Base-by-base conservation (phyloP, 495 filamentous ascomycete genomes). In the Aspergillus cristatus region DNA sequence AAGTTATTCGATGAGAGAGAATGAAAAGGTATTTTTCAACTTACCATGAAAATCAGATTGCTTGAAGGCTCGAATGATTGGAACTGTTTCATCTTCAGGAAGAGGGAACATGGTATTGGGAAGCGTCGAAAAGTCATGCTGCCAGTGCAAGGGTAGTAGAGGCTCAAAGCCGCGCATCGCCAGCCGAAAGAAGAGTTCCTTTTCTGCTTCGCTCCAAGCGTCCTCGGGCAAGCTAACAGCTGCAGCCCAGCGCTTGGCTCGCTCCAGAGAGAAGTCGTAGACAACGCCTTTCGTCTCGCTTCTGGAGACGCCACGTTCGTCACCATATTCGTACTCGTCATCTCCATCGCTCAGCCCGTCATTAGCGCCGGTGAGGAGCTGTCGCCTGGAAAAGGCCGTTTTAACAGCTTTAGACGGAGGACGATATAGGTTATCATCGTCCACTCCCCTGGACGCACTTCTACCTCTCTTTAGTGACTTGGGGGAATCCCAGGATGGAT, bases 111-210 rank as follows among this genome's bases (percentile, higher is more conserved):
- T 48, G 7, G 57, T 55, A 4, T 69, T 59, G 0, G 81, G 80
- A 22, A 84, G 54, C 1, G 70, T 80, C 1, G 48, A 46, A 46
- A 82, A 85, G 44, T 85, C 81, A 32, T 65, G 58, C 26, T 61
- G 47, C 77, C 78, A 86, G 35, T 58, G 48, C 3, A 35, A 32
- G 1, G 73, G 72, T 16, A 84, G 46, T 1, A 82, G 48, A 4
- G 75, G 70, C 57, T 82, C 76, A 18, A 67, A 70, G 3, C 79
- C 76, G 17, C 80, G 72, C 50, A 72, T 70, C 3, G 64, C 57
- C 8, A 83, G 56, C 31, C 69, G 68, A 28, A 70, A 57, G 50
- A 71, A 77, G 10, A 84, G 60, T 29, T 55, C 58, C 24, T 70
- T 60, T 38, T 80, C 78, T 25, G 72, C 68, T 10, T 60, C 45